These are phyloP conservation scores for Aurinia saxatilis DNA, from an alignment of 345 rosid species.

Conservation along the genomic window DNA sequence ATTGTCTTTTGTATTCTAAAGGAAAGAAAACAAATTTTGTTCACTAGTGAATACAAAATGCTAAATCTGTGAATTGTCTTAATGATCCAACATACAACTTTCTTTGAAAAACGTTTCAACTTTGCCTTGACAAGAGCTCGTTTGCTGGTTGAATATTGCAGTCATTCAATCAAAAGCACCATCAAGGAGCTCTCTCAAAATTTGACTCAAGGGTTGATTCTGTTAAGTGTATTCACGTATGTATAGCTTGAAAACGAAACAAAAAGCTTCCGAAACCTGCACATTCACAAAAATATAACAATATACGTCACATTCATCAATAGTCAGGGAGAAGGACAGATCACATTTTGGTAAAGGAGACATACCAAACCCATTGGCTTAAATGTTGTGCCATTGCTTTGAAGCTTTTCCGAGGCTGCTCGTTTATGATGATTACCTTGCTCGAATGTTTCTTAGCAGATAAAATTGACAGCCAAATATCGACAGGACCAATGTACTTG, in stretches of 20 bases:
- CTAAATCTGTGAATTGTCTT: not conserved
- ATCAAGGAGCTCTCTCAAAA: not conserved
- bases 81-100: not conserved
- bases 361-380: slow-evolving; percentile 91
- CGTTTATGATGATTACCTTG: slow-evolving; percentile 29
- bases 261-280: slow-evolving; percentile 84
- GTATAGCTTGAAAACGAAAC: slow-evolving; percentile 75
- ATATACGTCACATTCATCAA: not conserved
- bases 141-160: not conserved
- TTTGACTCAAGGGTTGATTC: slow-evolving; percentile 28
- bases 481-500: slow-evolving; percentile 71
- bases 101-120: not conserved
- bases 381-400: slow-evolving; percentile 72
- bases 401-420: slow-evolving; percentile 57
- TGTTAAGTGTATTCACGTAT: slow-evolving; percentile 46
- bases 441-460: slow-evolving; percentile 8
- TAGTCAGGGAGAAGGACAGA: not conserved
- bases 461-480: slow-evolving; percentile 55
- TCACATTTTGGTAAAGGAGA: not conserved
- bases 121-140: not conserved
- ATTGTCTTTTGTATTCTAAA: not conserved
- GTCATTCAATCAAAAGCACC: not conserved
- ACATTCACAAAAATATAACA: not conserved
- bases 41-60: not conserved
- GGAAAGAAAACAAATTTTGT: not conserved